A percentile compares a stretch with the other conserved stretches of the same genome.
phyloP scores from a whole-genome alignment of 1,284 basidiomycete genomes.

The Paramarasmius palmivorus region DNA sequence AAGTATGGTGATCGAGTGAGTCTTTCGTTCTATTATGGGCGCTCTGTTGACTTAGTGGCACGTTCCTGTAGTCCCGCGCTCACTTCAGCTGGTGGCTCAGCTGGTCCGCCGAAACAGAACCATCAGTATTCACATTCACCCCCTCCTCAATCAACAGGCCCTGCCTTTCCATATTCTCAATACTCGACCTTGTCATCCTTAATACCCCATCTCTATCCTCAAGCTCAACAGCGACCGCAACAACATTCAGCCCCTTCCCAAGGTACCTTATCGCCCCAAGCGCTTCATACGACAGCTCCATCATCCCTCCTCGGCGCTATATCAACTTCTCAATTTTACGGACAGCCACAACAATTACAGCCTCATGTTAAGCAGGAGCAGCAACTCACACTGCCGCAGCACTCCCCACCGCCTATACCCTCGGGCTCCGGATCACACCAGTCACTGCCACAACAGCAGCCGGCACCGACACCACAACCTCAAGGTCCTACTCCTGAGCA shows the following conservation, averaged over 20 bases:
- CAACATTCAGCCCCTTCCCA: constrained; percentile 4
- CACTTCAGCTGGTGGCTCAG: constrained; percentile 45
- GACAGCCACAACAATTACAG: constrained; percentile 25
- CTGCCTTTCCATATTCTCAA: no score
- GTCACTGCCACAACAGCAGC: constrained; percentile 1
- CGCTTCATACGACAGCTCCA: constrained; percentile 50
- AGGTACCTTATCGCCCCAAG: constrained; percentile 66
- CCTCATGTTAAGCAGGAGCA: constrained; percentile 27
- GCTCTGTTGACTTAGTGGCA: constrained; percentile 18
- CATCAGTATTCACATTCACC: constrained; percentile 23
- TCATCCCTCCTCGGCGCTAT: constrained; percentile 38
- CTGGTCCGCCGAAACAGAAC: constrained; percentile 25
- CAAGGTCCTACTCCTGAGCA: constrained; percentile 30
- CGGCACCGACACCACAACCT: constrained; percentile 9
- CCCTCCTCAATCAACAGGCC: background rate
- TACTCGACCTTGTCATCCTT: background rate
- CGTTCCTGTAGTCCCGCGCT: constrained; percentile 45
- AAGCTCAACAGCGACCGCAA: constrained; percentile 33
- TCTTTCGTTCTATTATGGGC: constrained; percentile 14
- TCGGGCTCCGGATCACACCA: constrained; percentile 6
- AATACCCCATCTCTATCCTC: constrained; percentile 12
- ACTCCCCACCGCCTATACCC: background rate
- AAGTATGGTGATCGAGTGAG: constrained; percentile 44
- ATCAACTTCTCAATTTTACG: constrained; percentile 39
- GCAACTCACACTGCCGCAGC: constrained; percentile 22